A percentile compares a stretch with the other conserved stretches of the same genome.
Evolutionary conservation across 371 early-diverging fungal genomes (phyloP).

Genomic region (Circinella minor): DNA sequence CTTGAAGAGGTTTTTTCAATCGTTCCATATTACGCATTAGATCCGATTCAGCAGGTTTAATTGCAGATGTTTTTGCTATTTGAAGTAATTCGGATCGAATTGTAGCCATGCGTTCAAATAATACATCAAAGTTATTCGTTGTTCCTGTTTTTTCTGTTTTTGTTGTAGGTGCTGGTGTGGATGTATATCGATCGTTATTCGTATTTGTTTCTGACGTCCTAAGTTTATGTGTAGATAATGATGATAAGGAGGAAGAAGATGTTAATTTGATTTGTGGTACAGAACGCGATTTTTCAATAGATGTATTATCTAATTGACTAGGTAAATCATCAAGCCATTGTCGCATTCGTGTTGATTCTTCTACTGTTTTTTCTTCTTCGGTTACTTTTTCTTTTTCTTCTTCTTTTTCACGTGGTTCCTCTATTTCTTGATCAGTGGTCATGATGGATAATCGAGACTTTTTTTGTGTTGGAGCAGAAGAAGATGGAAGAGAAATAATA

Average conservation of each 20-base stretch:
- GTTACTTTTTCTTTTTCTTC: no score
- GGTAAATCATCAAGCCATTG: conserved; percentile 3
- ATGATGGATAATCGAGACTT: no score
- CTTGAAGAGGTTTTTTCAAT: background rate
- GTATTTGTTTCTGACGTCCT: no score
- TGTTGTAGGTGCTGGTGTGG: background rate
- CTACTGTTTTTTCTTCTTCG: background rate
- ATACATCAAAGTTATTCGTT: background rate
- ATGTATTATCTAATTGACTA: background rate
- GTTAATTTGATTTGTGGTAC: background rate
- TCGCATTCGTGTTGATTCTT: background rate
- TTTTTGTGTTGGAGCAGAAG: no score
- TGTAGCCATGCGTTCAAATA: background rate
- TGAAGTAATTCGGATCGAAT: background rate
- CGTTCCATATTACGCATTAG: background rate
- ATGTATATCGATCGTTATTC: background rate
- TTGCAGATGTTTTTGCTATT: background rate
- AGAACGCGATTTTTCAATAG: background rate
- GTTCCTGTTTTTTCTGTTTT: no score
- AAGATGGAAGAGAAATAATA: no score
- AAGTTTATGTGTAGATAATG: background rate
- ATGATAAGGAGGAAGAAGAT: background rate
- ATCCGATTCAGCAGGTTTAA: conserved; percentile 1
- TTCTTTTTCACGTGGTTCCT: no score
- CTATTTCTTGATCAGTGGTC: no score